Percentiles rank a stretch among this genome's conserved stretches.
Evolutionary conservation across 1,284 basidiomycete species (phyloP).

Genomic region (Puccinia coronata): DNA sequence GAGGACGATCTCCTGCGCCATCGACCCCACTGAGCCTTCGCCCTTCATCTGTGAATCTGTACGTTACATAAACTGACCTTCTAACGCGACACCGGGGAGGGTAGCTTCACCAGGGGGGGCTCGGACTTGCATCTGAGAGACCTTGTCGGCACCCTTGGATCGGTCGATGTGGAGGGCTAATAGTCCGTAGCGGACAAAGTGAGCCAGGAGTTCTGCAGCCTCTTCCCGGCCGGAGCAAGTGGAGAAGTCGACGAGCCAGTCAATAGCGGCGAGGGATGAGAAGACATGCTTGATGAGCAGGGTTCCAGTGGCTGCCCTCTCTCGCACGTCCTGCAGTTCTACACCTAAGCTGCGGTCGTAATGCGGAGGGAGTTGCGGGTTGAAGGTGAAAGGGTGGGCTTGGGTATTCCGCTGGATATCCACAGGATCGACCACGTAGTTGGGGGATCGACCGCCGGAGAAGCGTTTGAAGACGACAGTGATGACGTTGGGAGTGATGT

Average conservation of each 20-base stretch:
- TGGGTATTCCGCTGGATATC: slow-evolving; percentile 44
- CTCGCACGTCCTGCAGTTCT: slow-evolving; percentile 66
- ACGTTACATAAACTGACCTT: slow-evolving; percentile 92
- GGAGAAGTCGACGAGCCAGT: slow-evolving; percentile 97
- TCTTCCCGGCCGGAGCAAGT: slow-evolving; percentile 95
- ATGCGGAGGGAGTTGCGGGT: slow-evolving; percentile 55
- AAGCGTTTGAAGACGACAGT: slow-evolving; percentile 94
- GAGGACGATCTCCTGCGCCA: slow-evolving; percentile 47
- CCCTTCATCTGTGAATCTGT: slow-evolving; percentile 89
- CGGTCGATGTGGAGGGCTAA: slow-evolving; percentile 71
- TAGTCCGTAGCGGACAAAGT: slow-evolving; percentile 93
- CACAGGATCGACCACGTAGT: slow-evolving; percentile 63
- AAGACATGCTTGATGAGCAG: slow-evolving; percentile 73
- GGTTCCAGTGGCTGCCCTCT: slow-evolving; percentile 59
- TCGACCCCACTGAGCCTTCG: slow-evolving; percentile 63
- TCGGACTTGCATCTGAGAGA: slow-evolving; percentile 21
- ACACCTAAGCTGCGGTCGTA: slow-evolving; percentile 63
- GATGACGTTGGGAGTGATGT: slow-evolving; percentile 88
- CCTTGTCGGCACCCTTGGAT: slow-evolving; percentile 54
- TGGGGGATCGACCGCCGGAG: slow-evolving; percentile 74
- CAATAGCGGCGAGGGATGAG: slow-evolving; percentile 78
- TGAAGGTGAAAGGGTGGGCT: slow-evolving; percentile 56
- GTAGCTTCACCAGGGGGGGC: slow-evolving; percentile 23
- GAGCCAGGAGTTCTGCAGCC: slow-evolving; percentile 93
- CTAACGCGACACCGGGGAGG: slow-evolving; percentile 4